Evolutionary conservation across 345 rosid species (phyloP).

Genomic region (Firmiana major): DNA sequence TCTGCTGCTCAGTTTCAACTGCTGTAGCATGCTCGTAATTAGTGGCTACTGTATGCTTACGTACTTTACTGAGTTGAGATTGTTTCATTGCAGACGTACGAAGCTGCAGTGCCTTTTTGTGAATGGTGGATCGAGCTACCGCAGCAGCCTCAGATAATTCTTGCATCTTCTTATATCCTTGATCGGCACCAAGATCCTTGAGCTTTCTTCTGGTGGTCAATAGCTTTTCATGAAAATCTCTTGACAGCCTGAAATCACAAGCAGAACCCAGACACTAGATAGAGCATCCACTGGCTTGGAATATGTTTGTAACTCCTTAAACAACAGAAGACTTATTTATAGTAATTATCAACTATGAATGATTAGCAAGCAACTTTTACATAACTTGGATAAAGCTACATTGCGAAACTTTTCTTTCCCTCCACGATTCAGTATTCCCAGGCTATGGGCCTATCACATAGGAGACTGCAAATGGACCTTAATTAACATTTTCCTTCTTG

Average conservation of each 20-base stretch:
- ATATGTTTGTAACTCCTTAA: not conserved
- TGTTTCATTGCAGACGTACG: conserved; percentile 41
- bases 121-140: conserved; percentile 52
- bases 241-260: conserved; percentile 52
- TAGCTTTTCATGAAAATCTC: conserved; percentile 49
- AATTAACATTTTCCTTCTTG: not conserved
- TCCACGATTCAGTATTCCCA: not conserved
- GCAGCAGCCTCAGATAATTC: conserved; percentile 59
- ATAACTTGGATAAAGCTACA: not conserved
- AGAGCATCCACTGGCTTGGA: not conserved
- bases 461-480: not conserved
- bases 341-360: not conserved
- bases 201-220: conserved; percentile 47
- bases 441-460: not conserved
- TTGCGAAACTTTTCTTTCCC: not conserved
- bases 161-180: conserved; percentile 43
- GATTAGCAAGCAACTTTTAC: not conserved
- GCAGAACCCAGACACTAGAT: not conserved
- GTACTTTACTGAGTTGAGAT: conserved; percentile 31
- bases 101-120: conserved; percentile 59
- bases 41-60: conserved; percentile 21
- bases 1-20: conserved; percentile 18
- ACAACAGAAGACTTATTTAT: not conserved
- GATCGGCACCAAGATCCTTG: conserved; percentile 42
- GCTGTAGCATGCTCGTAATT: conserved; percentile 20